Evolutionary conservation across 129 eudicot genomes (phyloP).

Genomic region (Kitagawia praeruptora): DNA sequence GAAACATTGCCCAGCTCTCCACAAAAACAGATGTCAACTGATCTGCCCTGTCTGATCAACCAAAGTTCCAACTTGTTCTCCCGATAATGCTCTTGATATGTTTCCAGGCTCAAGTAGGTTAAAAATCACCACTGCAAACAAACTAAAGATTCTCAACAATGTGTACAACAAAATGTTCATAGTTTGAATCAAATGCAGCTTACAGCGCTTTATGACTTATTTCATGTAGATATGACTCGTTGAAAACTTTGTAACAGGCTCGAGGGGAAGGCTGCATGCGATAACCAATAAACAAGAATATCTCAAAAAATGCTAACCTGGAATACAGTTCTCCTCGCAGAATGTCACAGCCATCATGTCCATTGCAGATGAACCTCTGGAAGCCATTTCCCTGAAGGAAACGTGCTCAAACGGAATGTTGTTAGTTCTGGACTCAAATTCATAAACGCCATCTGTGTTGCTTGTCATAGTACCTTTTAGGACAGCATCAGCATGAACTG

Average conservation of each 20-base stretch:
- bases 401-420: slow-evolving; percentile 58
- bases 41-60: slow-evolving; percentile 72
- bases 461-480: slow-evolving; percentile 54
- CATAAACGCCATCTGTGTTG: slow-evolving; percentile 51
- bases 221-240: neutral
- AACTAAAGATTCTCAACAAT: neutral
- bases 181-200: neutral
- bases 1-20: neutral
- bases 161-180: neutral
- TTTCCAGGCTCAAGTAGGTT: slow-evolving; percentile 94
- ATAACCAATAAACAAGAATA: neutral
- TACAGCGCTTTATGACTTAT: neutral
- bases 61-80: slow-evolving; percentile 83
- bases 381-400: slow-evolving; percentile 77
- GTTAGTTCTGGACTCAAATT: slow-evolving; percentile 54
- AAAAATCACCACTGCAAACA: slow-evolving; percentile 69
- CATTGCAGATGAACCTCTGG: slow-evolving; percentile 62
- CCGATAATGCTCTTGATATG: slow-evolving; percentile 86
- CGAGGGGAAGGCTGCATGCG: neutral
- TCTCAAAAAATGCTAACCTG: slow-evolving; percentile 41
- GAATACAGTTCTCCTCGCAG: slow-evolving; percentile 87
- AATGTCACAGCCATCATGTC: slow-evolving; percentile 88
- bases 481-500: slow-evolving; percentile 90
- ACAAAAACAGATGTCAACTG: slow-evolving; percentile 21
- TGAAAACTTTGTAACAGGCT: neutral